Percentiles rank a stretch among this genome's conserved stretches.
These are phyloP conservation scores for Voacanga thouarsii DNA, from an alignment of 257 asterid species.

Conservation along the genomic window DNA sequence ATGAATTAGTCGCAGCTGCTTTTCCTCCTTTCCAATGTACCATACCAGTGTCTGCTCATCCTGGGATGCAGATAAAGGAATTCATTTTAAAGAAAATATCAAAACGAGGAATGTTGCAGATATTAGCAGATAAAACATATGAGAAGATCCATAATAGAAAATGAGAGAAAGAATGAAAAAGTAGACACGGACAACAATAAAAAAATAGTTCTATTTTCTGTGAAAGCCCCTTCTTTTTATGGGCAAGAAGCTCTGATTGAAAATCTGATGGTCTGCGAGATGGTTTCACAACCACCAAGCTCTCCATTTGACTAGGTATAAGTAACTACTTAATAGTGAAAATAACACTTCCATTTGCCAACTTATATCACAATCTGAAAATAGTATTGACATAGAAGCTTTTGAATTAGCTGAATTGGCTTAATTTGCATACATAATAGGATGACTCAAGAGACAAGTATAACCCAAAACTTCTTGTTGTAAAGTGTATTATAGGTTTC, in stretches of 20 bases:
- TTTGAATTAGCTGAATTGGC: neutral
- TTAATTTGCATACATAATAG: neutral
- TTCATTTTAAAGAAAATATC: neutral
- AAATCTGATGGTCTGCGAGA: neutral
- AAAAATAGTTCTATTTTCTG: neutral
- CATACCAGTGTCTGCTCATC: constrained; percentile 63
- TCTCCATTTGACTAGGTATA: neutral
- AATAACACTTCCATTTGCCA: neutral
- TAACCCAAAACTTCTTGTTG: neutral
- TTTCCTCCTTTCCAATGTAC: constrained; percentile 62
- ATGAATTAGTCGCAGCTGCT: constrained; percentile 50
- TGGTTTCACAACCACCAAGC: neutral
- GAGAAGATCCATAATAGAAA: neutral
- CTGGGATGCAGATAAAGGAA: constrained; percentile 33
- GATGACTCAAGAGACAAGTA: neutral
- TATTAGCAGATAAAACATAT: neutral
- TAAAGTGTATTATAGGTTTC: neutral
- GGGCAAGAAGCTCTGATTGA: neutral
- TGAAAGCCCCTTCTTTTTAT: neutral
- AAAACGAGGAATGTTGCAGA: neutral
- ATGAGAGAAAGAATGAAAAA: neutral
- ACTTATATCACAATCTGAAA: neutral
- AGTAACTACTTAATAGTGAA: neutral
- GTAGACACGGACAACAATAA: neutral
- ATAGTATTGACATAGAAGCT: neutral